Percentiles rank a stretch among this genome's conserved stretches.
Conservation (phyloP, 2,329 filamentous ascomycete species). For the Thermomyces lanuginosus region DNA sequence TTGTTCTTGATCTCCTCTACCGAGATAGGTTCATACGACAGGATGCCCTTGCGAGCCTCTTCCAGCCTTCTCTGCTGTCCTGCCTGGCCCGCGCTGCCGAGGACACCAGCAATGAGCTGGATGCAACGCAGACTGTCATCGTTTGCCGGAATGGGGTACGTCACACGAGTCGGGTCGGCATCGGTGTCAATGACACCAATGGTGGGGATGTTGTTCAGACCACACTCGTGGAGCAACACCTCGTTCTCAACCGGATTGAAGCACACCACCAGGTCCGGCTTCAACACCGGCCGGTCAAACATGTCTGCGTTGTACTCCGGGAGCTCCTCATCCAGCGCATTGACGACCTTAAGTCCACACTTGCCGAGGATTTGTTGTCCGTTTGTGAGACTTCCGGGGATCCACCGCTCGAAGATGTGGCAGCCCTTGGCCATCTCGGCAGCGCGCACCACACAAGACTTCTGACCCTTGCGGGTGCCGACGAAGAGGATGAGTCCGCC, state of each 20-base stretch:
- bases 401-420: slow-evolving; percentile 88
- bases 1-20: slow-evolving; percentile 10
- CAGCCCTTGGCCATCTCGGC: slow-evolving; percentile 63
- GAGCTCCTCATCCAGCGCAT: slow-evolving; percentile 52
- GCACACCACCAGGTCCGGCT: slow-evolving; percentile 82
- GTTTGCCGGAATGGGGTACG: slow-evolving; percentile 91
- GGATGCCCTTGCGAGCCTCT: slow-evolving; percentile 43
- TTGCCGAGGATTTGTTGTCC: slow-evolving; percentile 68
- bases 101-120: slow-evolving; percentile 64
- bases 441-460: slow-evolving; percentile 62
- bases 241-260: slow-evolving; percentile 89
- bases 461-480: slow-evolving; percentile 69
- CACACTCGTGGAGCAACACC: slow-evolving; percentile 79
- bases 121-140: slow-evolving; percentile 83
- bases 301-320: slow-evolving; percentile 51
- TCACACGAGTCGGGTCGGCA: slow-evolving; percentile 80
- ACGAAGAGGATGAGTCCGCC: slow-evolving; percentile 84
- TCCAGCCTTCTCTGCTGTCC: slow-evolving; percentile 53
- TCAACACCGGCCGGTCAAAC: slow-evolving; percentile 46
- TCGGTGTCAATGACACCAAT: slow-evolving; percentile 93
- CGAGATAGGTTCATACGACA: slow-evolving; percentile 37
- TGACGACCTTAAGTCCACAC: slow-evolving; percentile 56
- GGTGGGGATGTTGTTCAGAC: slow-evolving; percentile 71
- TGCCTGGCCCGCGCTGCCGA: slow-evolving; percentile 67
- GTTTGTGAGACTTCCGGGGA: slow-evolving; percentile 81